Percentiles rank a stretch among this genome's conserved stretches.
These are phyloP conservation scores for Drosera spatulata DNA, from an alignment of 179 eudicot genomes.

Conservation along the genomic window DNA sequence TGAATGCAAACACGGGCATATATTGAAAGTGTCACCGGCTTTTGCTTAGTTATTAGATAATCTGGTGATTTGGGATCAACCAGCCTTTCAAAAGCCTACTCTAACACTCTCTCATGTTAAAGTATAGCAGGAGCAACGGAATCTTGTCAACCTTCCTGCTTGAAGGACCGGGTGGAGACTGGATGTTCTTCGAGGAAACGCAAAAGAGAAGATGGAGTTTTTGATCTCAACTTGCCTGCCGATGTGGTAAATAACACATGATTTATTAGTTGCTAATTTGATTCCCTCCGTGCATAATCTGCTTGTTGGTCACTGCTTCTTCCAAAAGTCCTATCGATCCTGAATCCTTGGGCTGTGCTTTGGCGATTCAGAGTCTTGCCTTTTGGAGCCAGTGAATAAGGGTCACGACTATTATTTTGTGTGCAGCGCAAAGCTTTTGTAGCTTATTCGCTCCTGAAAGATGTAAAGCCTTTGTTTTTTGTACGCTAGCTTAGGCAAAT, in stretches of 20 bases:
- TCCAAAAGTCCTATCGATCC: neutral
- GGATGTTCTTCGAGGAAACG: conserved; percentile 24
- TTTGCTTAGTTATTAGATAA: neutral
- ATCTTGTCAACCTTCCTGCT: conserved; percentile 19
- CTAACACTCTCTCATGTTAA: conserved; percentile 20
- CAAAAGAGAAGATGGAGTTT: conserved; percentile 23
- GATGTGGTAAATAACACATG: conserved; percentile 22
- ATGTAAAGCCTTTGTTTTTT: too few relatives aligned
- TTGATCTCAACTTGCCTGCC: conserved; percentile 40
- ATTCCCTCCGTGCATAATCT: neutral
- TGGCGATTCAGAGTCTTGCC: too few relatives aligned
- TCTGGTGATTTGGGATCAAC: neutral
- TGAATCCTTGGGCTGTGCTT: too few relatives aligned
- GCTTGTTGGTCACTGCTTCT: neutral
- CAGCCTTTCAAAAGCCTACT: conserved; percentile 11
- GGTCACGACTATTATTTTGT: too few relatives aligned
- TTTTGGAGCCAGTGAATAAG: too few relatives aligned
- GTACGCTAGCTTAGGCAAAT: too few relatives aligned
- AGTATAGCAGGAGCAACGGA: conserved; percentile 20
- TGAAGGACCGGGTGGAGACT: conserved; percentile 17
- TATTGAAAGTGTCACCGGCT: neutral
- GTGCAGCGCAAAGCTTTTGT: too few relatives aligned
- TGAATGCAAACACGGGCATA: too few relatives aligned
- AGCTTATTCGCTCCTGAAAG: too few relatives aligned
- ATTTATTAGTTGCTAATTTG: conserved; percentile 1